Conservation (phyloP, 2,329 filamentous ascomycete species). For the Zymoseptoria brevis region DNA sequence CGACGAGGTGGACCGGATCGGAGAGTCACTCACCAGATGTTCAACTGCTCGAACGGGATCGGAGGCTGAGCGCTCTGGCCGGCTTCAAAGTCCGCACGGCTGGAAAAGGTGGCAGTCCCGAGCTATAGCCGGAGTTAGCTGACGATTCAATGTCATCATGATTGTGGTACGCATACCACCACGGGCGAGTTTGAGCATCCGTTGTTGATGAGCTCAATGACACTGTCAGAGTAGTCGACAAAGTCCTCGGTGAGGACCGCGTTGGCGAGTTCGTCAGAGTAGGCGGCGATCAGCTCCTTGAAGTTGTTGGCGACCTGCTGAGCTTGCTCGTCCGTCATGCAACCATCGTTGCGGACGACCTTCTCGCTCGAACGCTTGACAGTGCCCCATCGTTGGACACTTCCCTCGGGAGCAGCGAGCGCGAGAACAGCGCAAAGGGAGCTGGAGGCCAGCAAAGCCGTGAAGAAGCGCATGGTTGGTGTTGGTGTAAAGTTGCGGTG, state of each 20-base stretch:
- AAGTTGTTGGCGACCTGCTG: conserved; percentile 25
- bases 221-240: conserved; percentile 29
- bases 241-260: conserved; percentile 24
- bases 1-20: not conserved
- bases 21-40: conserved; percentile 18
- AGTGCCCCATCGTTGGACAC: conserved; percentile 5
- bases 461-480: conserved; percentile 18
- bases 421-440: conserved; percentile 6
- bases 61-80: conserved; percentile 22
- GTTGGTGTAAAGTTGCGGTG: conserved; percentile 1
- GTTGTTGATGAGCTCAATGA: conserved; percentile 29
- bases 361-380: conserved; percentile 13
- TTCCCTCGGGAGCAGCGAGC: conserved; percentile 7
- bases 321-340: conserved; percentile 21
- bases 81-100: conserved; percentile 20
- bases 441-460: conserved; percentile 11
- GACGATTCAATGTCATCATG: not conserved
- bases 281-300: conserved; percentile 26
- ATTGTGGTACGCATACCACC: conserved; percentile 14
- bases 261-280: conserved; percentile 24
- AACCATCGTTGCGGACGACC: conserved; percentile 13
- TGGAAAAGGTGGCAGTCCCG: conserved; percentile 22
- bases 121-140: conserved; percentile 9
- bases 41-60: conserved; percentile 26
- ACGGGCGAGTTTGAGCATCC: conserved; percentile 21